Base-by-base conservation (phyloP, 768 basidiomycete species). In the Kwoniella europaea region DNA sequence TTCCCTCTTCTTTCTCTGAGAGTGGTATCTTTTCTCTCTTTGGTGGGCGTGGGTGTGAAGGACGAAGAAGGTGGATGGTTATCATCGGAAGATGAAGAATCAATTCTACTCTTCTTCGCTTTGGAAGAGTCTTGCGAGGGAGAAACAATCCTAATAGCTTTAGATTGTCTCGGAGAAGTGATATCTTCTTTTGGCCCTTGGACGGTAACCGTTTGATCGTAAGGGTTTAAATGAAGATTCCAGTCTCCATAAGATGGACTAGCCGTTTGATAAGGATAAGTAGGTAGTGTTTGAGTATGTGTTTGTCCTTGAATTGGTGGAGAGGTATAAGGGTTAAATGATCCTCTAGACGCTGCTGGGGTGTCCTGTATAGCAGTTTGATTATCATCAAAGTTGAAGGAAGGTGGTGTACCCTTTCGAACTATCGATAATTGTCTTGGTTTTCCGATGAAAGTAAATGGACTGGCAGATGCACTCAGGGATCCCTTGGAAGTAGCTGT, bases 121-220 rank as follows among this genome's bases (percentile, higher is more conserved):
- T 29, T 58, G 13, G 22, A 15, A 2, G 22, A 15, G 12, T 35
- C 57, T 13, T 50, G 13, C 46, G 4, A 15, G 22, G 63, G 63
- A 64, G 63, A 64, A 10, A 64, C 24, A 24, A 64, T 64, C 18
- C 53, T 53, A 20, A 55, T 64, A 2, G 63, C 63, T 42, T 54
- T 64, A 10, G 63, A 64, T 15, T 15, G 27, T 41, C 63, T 53
- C 3, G 63, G 52, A 53, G 52, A 42, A 41, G 57, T 35, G 29
- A 58, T 7, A 3, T 55, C 20, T 13, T 12, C 24, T 1, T 55
- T 52, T 20, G 13, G n/a, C 10, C 24, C 54, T 55, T 55, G 20
- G 5, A 55, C 24, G 1, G 10, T 55, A 2, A 24, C n/a, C 20
- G 20, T 24, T 4, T 24, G n/a, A n/a, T 55, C 46, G 2, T 50